Percentiles rank a stretch among this genome's conserved stretches.
These are phyloP conservation scores for Decorospora gaudefroyi DNA, from an alignment of 2,329 filamentous ascomycete genomes.

Conservation along the genomic window DNA sequence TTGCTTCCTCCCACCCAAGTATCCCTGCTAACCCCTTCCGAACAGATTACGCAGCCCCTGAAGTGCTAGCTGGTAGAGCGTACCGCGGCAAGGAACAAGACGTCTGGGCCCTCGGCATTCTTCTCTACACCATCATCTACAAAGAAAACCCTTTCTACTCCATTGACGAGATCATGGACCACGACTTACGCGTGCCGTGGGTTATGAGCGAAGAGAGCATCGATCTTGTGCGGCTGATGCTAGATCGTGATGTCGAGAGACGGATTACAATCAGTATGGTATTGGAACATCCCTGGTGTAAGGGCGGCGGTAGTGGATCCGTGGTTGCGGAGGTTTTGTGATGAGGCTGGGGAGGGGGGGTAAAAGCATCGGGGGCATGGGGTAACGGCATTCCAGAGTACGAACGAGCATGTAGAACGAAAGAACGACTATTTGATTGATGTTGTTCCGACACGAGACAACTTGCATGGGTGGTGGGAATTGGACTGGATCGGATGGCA, in stretches of 20 bases:
- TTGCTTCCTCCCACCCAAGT: background rate
- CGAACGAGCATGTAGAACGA: constrained; percentile 7
- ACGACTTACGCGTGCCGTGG: constrained; percentile 88
- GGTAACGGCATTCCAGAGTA: background rate
- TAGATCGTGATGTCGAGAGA: constrained; percentile 83
- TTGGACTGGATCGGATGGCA: background rate
- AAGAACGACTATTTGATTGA: constrained; percentile 5
- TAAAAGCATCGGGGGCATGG: background rate
- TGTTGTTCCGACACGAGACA: no score
- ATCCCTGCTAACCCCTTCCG: constrained; percentile 10
- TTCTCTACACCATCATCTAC: constrained; percentile 98
- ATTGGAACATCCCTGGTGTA: constrained; percentile 83
- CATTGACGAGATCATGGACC: constrained; percentile 99
- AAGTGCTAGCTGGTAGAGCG: constrained; percentile 88
- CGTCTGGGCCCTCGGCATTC: constrained; percentile 94
- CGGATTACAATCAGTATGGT: constrained; percentile 87
- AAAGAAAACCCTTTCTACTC: constrained; percentile 99
- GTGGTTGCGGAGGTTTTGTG: background rate
- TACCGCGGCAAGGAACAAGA: constrained; percentile 98
- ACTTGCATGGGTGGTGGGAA: background rate
- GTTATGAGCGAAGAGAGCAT: constrained; percentile 90
- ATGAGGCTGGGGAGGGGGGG: background rate
- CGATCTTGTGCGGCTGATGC: constrained; percentile 86
- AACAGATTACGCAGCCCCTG: constrained; percentile 95
- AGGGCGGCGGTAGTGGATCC: constrained; percentile 11